Evolutionary conservation across 2,329 filamentous ascomycete species (phyloP), one percentile per base, ranked within the genome.

Genomic region (Pseudodiploospora longispora): DNA sequence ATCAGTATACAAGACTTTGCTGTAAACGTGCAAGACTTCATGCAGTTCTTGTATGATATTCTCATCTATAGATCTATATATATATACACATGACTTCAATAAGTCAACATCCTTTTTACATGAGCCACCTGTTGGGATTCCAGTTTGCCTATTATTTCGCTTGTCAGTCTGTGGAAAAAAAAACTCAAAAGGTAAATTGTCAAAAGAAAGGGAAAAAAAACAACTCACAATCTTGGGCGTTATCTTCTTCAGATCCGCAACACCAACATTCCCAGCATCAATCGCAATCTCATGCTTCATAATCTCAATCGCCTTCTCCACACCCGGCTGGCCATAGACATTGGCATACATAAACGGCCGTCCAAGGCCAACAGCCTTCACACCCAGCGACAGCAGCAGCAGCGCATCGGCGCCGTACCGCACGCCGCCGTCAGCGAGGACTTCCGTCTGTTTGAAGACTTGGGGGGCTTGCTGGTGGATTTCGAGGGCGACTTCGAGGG

Each of bases 301-400:
- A 8, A 78, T 62, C 6, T 57, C 36, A 38, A 67, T 59, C 30
- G 58, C 67, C 57, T 64, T 67, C 52, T 65, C 57, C 3, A 78
- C 69, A 37, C 75, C 74, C 6, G 67, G 65, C 38, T 62, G 57
- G 5, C 74, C 75, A 48, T 67, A 78, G 38, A 73, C 56, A 57
- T 76, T 77, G 49, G 70, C 61, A 53, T 66, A 77, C 72, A 76
- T 75, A 49, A 72, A 68, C 7, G 71, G 67, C 1, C 75, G 59
- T 10, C 73, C 74, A 1, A 78, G 48, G 10, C 74, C 63, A 5
- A 70, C 67, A 9, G 65, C 66, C 50, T 61, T 63, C 43, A 68
- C 68, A 7, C 68, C 67, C 10, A 70, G 62, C 3, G 66, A 59
- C n/a, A 71, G 58, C 7, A 69, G 60, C 50, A 68, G 66, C n/a